Evolutionary conservation across 2,329 filamentous ascomycete species (phyloP), one percentile per base, ranked within the genome.

Genomic region (Elsinoe perseae): DNA sequence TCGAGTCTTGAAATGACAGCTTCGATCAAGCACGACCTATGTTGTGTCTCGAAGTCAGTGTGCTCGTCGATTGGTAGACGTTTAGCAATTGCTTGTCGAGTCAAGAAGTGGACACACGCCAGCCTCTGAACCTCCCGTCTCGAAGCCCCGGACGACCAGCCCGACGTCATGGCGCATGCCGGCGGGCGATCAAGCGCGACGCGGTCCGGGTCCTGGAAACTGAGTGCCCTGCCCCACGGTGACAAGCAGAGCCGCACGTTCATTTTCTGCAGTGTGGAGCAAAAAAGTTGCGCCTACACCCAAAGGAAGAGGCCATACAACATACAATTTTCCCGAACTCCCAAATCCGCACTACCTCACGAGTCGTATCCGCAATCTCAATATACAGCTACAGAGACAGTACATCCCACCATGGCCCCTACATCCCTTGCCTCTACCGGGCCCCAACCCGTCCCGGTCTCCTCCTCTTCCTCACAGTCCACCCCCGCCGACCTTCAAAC

Each of bases 401-500:
- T 14, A 14, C 10, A 6, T 14, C 30, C 56, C 36, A 56, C 34
- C 50, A 58, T 46, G n/a, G 40, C 30, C 14, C 20, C 20, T 23
- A 28, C 46, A n/a, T 42, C 30, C 21, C 34, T 27, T 36, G 23
- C 34, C 52, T 21, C 21, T 12, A 16, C 20, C 12, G 34, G 34
- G 12, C 36, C 34, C 34, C 20, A 20, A 30, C 36, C 40, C 40
- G 40, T 44, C 40, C 18, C 40, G n/a, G n/a, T n/a, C 36, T 43
- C 52, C 34, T 9, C 34, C 32, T 23, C 34, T 25, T 30, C 53
- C 38, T 10, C 14, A n/a, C 38, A 27, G 12, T 2, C 30, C 4
- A 3, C 21, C 12, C 32, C 58, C 42, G 44, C 56, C 14, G 14
- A 42, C 28, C 64, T 68, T 34, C 64, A 68, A 61, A 58, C 56